A percentile compares a stretch with the other conserved stretches of the same genome.
These are phyloP conservation scores for Paracoccidioides lutzii DNA, from an alignment of 2,329 filamentous ascomycete species.

Conservation along the genomic window DNA sequence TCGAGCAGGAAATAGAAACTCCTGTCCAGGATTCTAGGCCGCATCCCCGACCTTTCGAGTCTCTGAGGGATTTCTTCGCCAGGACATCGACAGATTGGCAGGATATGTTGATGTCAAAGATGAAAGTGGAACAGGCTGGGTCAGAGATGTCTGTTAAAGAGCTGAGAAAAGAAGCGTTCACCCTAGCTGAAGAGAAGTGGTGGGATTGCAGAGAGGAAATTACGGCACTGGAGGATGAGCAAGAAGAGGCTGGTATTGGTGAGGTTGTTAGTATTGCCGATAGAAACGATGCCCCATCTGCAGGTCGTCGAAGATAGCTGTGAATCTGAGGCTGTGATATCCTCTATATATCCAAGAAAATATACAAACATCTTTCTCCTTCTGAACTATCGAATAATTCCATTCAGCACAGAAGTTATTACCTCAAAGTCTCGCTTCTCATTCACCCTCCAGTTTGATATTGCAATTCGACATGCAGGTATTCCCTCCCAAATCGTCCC, in stretches of 20 bases:
- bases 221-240: constrained; percentile 79
- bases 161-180: constrained; percentile 80
- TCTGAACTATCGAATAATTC: constrained; percentile 26
- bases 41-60: constrained; percentile 72
- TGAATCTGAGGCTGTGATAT: not conserved
- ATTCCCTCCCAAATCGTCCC: constrained; percentile 64
- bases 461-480: constrained; percentile 67
- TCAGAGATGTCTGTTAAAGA: constrained; percentile 64
- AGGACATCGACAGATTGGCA: constrained; percentile 87
- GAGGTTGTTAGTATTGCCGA: constrained; percentile 85
- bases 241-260: constrained; percentile 87
- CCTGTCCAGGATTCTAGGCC: constrained; percentile 62
- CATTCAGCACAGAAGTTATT: constrained; percentile 50
- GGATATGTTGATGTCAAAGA: constrained; percentile 62
- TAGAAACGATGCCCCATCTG: constrained; percentile 40
- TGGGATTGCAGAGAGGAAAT: constrained; percentile 97
- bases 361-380: not conserved
- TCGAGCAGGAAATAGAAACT: constrained; percentile 26
- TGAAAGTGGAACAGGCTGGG: constrained; percentile 51
- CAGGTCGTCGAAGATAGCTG: constrained; percentile 31
- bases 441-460: constrained; percentile 73
- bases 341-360: not conserved
- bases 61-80: constrained; percentile 79
- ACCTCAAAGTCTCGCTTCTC: constrained; percentile 52
- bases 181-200: constrained; percentile 90